Evolutionary conservation across 2,329 filamentous ascomycete genomes (phyloP).

Genomic region (Waltergamsia citrina): DNA sequence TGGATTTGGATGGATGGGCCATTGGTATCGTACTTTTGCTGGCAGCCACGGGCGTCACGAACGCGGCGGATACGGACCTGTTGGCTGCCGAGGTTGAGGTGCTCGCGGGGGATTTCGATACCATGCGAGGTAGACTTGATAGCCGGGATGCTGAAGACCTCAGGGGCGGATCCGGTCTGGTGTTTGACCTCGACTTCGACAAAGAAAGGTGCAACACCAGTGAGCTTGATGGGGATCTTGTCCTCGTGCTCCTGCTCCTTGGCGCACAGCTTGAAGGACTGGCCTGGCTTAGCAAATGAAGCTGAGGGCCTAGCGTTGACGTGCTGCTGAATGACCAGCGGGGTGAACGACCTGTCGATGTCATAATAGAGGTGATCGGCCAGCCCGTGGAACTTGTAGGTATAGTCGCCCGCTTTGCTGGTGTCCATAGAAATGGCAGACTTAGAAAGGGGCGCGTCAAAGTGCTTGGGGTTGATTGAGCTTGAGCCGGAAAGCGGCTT

Average conservation of each 20-base stretch:
- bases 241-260: conserved; percentile 76
- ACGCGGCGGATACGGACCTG: conserved; percentile 84
- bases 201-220: conserved; percentile 78
- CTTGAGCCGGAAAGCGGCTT: conserved; percentile 57
- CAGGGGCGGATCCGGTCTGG: conserved; percentile 68
- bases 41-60: conserved; percentile 78
- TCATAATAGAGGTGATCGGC: conserved; percentile 89
- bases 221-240: conserved; percentile 75
- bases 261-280: conserved; percentile 92
- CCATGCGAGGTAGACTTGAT: conserved; percentile 67
- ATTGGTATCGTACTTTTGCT: conserved; percentile 62
- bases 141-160: conserved; percentile 72
- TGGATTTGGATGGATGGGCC: conserved; percentile 78
- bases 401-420: conserved; percentile 69
- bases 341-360: conserved; percentile 55
- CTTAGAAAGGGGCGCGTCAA: conserved; percentile 68
- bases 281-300: conserved; percentile 74
- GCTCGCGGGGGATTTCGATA: conserved; percentile 74
- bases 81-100: conserved; percentile 82
- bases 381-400: conserved; percentile 76
- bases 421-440: conserved; percentile 83
- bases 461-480: conserved; percentile 56
- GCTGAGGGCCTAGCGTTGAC: conserved; percentile 80
- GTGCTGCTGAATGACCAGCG: conserved; percentile 66
- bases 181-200: conserved; percentile 92